Conservation (phyloP, 768 basidiomycete species). For the Tricholomella constricta region DNA sequence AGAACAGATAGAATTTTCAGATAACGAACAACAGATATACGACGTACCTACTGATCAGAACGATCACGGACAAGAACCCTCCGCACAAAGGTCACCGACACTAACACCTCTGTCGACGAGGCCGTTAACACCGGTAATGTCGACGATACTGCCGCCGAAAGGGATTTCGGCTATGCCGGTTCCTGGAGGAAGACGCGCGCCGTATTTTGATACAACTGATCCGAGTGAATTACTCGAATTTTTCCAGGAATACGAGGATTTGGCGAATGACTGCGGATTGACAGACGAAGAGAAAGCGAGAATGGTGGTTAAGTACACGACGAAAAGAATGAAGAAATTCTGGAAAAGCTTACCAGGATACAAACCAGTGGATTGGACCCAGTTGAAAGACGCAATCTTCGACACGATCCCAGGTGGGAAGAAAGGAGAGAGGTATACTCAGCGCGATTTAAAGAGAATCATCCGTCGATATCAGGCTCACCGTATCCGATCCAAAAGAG, state of each 20-base stretch:
- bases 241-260: no score
- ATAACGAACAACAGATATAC: no score
- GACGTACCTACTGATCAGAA: no score
- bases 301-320: conserved; percentile 7
- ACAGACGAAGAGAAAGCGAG: conserved; percentile 10
- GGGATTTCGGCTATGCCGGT: no score
- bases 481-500: neutral
- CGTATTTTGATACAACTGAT: conserved; percentile 1
- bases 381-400: conserved; percentile 1
- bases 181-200: no score
- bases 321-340: conserved; percentile 13
- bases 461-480: no score
- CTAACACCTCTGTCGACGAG: neutral
- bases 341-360: conserved; percentile 13
- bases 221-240: conserved; percentile 1
- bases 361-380: neutral
- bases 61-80: no score
- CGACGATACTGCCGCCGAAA: no score
- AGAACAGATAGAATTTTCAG: neutral
- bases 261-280: conserved; percentile 13
- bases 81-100: no score
- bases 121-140: neutral
- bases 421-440: no score
- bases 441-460: no score
- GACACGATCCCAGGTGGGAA: conserved; percentile 4